These are phyloP conservation scores for Bryoerythrophyllum caledonicum DNA, from an alignment of 225 moss, liverwort and hornwort species.

Conservation along the genomic window DNA sequence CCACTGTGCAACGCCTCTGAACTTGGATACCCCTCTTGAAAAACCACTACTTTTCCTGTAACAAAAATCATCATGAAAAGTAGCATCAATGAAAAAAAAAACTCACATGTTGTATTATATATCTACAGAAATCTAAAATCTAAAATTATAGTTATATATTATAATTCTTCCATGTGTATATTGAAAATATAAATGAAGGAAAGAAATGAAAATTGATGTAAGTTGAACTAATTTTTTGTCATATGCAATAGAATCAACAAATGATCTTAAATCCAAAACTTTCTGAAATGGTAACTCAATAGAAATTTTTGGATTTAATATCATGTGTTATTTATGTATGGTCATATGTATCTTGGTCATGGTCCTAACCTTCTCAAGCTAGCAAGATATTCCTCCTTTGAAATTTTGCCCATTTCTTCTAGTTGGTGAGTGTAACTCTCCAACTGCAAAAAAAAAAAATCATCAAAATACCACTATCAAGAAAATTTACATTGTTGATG, in stretches of 20 bases:
- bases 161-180: background rate
- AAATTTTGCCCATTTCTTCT: slow-evolving; percentile 28
- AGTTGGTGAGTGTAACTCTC: slow-evolving; percentile 25
- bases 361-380: slow-evolving; percentile 37
- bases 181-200: background rate
- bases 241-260: background rate
- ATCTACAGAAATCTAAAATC: too few species aligned
- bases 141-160: background rate
- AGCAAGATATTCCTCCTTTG: slow-evolving; percentile 37
- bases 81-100: too few species aligned
- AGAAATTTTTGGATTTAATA: too few species aligned
- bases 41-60: slow-evolving; percentile 38
- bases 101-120: too few species aligned
- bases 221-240: background rate
- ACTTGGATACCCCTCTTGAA: slow-evolving; percentile 48
- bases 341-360: fast-evolving
- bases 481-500: too few species aligned
- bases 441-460: slow-evolving; percentile 20
- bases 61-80: background rate
- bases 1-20: slow-evolving; percentile 48
- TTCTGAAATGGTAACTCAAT: too few species aligned
- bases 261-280: background rate
- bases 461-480: too few species aligned
- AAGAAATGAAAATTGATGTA: background rate
- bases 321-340: too few species aligned